These are phyloP conservation scores for Arctostaphylos glauca DNA, from an alignment of 148 eudicot genomes.

Conservation along the genomic window DNA sequence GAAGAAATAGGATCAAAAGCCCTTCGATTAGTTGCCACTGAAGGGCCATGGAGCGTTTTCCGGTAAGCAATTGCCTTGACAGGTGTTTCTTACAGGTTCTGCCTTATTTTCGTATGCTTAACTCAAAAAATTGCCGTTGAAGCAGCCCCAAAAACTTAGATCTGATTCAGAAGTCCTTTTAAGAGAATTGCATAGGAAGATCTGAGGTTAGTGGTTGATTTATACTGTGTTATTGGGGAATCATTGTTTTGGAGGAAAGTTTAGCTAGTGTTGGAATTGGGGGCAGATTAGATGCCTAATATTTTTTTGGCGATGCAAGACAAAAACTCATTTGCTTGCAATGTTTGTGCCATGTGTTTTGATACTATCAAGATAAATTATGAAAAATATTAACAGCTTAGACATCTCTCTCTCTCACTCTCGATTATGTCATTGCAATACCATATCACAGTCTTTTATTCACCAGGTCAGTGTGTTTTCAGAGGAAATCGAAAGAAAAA, in stretches of 20 bases:
- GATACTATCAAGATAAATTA: background rate
- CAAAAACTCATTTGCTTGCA: constrained; percentile 14
- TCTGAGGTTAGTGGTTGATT: constrained; percentile 12
- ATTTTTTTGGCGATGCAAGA: constrained; percentile 17
- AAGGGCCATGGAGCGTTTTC: too few relatives aligned
- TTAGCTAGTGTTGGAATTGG: background rate
- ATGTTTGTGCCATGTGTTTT: background rate
- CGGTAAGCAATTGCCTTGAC: too few relatives aligned
- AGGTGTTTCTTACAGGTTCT: too few relatives aligned
- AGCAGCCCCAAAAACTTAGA: background rate
- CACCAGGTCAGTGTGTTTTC: background rate
- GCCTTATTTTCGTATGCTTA: too few relatives aligned
- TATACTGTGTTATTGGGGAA: background rate
- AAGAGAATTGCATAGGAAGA: constrained; percentile 8
- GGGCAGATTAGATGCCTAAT: background rate
- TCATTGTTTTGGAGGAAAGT: background rate
- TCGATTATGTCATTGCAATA: background rate
- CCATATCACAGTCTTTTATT: background rate
- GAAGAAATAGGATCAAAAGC: background rate
- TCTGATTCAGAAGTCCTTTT: constrained; percentile 8
- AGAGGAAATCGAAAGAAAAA: too few relatives aligned
- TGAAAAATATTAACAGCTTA: background rate
- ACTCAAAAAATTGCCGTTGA: background rate
- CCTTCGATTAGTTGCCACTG: background rate
- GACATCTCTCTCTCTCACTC: background rate